Conservation (phyloP, 1,284 basidiomycete species). For the Cystodermella granulosa region DNA sequence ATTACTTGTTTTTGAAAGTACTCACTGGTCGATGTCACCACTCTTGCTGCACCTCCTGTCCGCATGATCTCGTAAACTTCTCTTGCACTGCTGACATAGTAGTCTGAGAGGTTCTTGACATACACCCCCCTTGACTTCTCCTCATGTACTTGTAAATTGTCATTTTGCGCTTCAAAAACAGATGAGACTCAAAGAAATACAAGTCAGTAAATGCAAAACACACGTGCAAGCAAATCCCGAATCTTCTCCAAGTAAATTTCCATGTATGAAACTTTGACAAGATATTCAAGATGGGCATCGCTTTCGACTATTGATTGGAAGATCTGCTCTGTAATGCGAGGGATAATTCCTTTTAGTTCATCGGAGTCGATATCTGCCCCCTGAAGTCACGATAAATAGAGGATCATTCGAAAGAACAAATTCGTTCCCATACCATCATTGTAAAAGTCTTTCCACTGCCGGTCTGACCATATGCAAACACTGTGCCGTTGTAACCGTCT, state of each 20-base stretch:
- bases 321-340: constrained; percentile 97
- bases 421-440: constrained; percentile 75
- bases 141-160: constrained; percentile 97
- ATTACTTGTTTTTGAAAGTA: constrained; percentile 12
- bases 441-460: constrained; percentile 96
- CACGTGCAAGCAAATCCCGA: constrained; percentile 92
- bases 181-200: constrained; percentile 5
- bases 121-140: constrained; percentile 98
- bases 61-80: constrained; percentile 99
- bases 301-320: constrained; percentile 96
- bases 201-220: constrained; percentile 34
- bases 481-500: constrained; percentile 97
- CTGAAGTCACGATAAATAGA: constrained; percentile 40
- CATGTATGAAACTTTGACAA: constrained; percentile 99
- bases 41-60: constrained; percentile 86
- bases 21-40: constrained; percentile 92
- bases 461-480: constrained; percentile 99
- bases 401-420: constrained; percentile 8
- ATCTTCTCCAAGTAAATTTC: constrained; percentile 99
- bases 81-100: constrained; percentile 92
- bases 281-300: constrained; percentile 92
- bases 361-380: constrained; percentile 94
- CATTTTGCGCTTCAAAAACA: constrained; percentile 77
- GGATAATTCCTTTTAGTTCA: constrained; percentile 93
- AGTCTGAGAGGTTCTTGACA: constrained; percentile 96